Base-by-base conservation (phyloP, 1,284 basidiomycete species). In the Leccinum laetum region DNA sequence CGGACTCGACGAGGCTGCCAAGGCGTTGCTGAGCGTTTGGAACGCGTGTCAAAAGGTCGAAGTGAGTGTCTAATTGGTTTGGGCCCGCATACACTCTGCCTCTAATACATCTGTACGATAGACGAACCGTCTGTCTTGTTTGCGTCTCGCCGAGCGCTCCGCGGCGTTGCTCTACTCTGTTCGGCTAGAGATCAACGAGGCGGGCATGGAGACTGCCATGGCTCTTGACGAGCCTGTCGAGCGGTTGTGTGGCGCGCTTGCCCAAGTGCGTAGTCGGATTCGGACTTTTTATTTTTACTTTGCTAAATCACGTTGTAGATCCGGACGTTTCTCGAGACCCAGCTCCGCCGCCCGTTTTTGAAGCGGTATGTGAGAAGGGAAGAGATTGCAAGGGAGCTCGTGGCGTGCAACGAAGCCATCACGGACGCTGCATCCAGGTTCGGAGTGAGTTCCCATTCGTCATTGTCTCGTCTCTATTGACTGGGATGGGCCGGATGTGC, bases 281-380 rank as follows among this genome's bases (percentile, higher is more conserved):
- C 7, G 59, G 2, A 26, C 37, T 13, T 18, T 44, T 57, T 6
- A 3, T 11, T 11, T 61, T 6, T 35, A 11, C 24, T 46, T 59
- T 62, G 14, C 62, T 16, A 5, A 35, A 41, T 59, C 37, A 2
- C 35, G 18, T 26, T 59, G 21, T 26, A 80, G 58, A 84, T 92
- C 2, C 79, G 81, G 58, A 69, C 75, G 6, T 82, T 92, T 69
- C 80, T 91, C 18, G 71, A 83, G 65, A 87, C 85, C 67, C 87
- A 91, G 67, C 80, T 82, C 10, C 83, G 84, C 61, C 79, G 90
- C 2, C 89, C 91, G 0, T 94, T 93, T 79, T 75, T 94, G 67
- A 93, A 92, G 77, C 83, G 91, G 2, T 94, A 93, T 73, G 81
- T 93, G 60, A 89, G 88, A 73, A 84, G 91, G 44, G 88, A 92